Conservation (phyloP, 164 flowering plant genomes). For the Chloranthus sessilifolius region DNA sequence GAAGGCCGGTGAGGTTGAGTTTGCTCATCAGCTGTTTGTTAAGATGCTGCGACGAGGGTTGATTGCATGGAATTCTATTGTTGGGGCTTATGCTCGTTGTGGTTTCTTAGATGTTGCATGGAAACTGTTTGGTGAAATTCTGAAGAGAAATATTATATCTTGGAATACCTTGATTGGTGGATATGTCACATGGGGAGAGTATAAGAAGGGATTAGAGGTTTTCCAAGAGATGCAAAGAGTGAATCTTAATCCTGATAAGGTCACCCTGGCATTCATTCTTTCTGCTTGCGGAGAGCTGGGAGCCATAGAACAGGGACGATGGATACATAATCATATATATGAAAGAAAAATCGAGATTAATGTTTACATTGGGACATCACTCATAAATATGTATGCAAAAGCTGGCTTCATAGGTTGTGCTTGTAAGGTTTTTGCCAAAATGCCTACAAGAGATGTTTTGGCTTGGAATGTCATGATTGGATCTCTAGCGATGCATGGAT, state of each 20-base stretch:
- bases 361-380: constrained; percentile 8
- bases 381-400: constrained; percentile 18
- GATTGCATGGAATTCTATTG: constrained; percentile 9
- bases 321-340: constrained; percentile 12
- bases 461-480: constrained; percentile 22
- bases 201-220: constrained; percentile 9
- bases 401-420: constrained; percentile 12
- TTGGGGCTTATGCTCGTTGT: constrained; percentile 12
- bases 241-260: constrained; percentile 12
- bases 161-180: constrained; percentile 20
- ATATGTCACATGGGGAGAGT: constrained; percentile 8
- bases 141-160: constrained; percentile 2
- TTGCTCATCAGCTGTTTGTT: constrained; percentile 14
- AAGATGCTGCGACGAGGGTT: constrained; percentile 18
- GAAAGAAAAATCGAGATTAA: constrained; percentile 13
- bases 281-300: constrained; percentile 18
- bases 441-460: constrained; percentile 13
- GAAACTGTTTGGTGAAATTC: constrained; percentile 8
- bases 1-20: constrained; percentile 1
- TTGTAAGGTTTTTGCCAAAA: constrained; percentile 7
- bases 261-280: constrained; percentile 12
- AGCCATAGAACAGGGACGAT: constrained; percentile 8
- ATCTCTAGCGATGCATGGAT: constrained; percentile 18
- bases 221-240: constrained; percentile 13
- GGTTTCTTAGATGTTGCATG: constrained; percentile 10